Evolutionary conservation across 2,329 filamentous ascomycete genomes (phyloP), one percentile per base, ranked within the genome.

Genomic region (Colletotrichum lini): DNA sequence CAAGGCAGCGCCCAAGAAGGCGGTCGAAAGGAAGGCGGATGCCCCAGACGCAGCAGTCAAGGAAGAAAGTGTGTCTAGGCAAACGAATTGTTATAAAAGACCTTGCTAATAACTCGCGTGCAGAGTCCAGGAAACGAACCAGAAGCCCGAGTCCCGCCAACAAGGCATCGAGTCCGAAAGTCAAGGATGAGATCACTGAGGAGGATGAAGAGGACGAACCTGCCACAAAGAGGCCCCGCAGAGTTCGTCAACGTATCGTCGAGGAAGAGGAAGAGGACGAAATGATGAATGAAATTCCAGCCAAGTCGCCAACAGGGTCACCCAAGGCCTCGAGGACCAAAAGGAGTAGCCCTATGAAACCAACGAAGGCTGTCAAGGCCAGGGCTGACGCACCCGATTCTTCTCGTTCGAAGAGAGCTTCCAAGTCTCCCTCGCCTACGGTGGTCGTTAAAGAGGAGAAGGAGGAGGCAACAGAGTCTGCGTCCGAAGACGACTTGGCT

Each of bases 121-220:
- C 63, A 84, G 85, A 83, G 63, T 80, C 82, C 8, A 88, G 85
- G 77, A 88, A 89, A 76, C 84, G 86, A 67, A 74, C 80, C 13
- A 83, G 83, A 72, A 69, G 76, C 74, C 58, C 45, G 54, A 54
- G 56, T 65, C 38, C 54, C 71, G 35, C 72, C 78, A 72, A 60
- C 72, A 66, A 75, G 74, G 44, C 53, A 38, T 44, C 66, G 21
- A 70, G 44, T 23, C 56, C 75, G 65, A 77, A 80, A 65, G 77
- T 69, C 53, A 73, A 73, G 60, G 45, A 65, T 23, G 72, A 82
- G n/a, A 82, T 81, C 26, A 82, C 84, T 26, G 85, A 85, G 13
- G 84, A 87, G 18, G 86, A 85, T 2, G 88, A 88, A 6, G 88
- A 90, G 72, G 86, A 89, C 13, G 88, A 88, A 47, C 92, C 91